Base-by-base conservation (phyloP, 2,329 filamentous ascomycete genomes). In the Trichoderma cornu-damae region DNA sequence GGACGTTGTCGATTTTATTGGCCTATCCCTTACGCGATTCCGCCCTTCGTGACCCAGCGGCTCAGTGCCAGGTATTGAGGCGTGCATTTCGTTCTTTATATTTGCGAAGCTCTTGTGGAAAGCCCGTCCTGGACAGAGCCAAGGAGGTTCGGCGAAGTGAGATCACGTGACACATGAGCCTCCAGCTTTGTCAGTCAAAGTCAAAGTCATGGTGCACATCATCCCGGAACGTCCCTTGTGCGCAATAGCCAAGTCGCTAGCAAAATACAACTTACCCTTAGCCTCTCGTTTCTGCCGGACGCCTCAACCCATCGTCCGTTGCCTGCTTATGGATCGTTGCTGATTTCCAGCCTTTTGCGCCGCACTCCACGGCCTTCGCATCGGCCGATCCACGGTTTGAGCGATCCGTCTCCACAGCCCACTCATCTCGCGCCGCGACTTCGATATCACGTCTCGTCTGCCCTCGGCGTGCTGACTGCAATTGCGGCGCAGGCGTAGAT, bases 361-460 rank as follows among this genome's bases (percentile, higher is more conserved):
- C 57, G 51, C 54, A 22, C 44, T 48, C 52, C 50, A 30, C 53
- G 53, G 53, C 55, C 48, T 37, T 43, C 43, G 48, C 34, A 59
- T 51, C 40, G 42, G 44, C 37, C 24, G 46, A 49, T 56, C 43
- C 54, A 52, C 52, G 50, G n/a, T n/a, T 28, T 51, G 47, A 44
- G 54, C 56, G 40, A 59, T 53, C 53, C 56, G 38, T 60, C 59
- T 60, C 57, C 60, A 62, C 60, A 60, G 40, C 54, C 54, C 60
- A 59, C 61, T 61, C 59, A 61, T 61, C 62, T 57, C 60, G 61
- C 50, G 58, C 46, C 59, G 59, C 56, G 59, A 58, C 58, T 57
- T 50, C 60, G 44, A 59, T 60, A 60, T 62, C 61, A 51, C 57
- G 51, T 59, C 55, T 34, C 34, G 32, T 20, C 26, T 43, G 14